These are phyloP conservation scores for Daldinia childiae DNA, from an alignment of 495 filamentous ascomycete species.

Conservation along the genomic window DNA sequence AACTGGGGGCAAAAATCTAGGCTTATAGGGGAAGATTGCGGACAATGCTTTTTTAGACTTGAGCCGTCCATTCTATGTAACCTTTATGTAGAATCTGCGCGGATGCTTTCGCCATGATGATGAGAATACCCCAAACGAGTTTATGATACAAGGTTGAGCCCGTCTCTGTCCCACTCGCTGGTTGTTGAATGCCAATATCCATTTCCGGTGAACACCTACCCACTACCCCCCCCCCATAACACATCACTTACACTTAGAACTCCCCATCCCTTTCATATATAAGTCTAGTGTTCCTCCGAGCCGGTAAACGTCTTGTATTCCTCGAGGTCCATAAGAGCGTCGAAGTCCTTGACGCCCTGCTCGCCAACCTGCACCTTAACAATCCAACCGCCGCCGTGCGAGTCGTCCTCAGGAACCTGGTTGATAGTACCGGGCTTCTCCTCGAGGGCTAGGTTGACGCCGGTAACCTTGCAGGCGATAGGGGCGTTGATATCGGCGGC, in stretches of 20 bases:
- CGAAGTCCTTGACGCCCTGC: constrained; percentile 69
- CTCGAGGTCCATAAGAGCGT: constrained; percentile 74
- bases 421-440: constrained; percentile 90
- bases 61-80: constrained; percentile 35
- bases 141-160: constrained; percentile 53
- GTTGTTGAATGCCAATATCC: constrained; percentile 40
- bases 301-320: constrained; percentile 76
- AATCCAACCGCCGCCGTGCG: constrained; percentile 89
- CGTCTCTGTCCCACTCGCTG: constrained; percentile 38
- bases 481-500: constrained; percentile 96
- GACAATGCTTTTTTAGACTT: constrained; percentile 34
- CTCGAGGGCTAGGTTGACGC: constrained; percentile 75
- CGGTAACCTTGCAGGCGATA: constrained; percentile 76
- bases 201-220: constrained; percentile 31
- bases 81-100: constrained; percentile 22
- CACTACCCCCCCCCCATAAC: neutral
- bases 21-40: neutral
- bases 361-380: constrained; percentile 82
- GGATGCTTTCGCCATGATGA: constrained; percentile 28
- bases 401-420: constrained; percentile 72
- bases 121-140: constrained; percentile 41
- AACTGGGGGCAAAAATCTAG: neutral
- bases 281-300: constrained; percentile 42
- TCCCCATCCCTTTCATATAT: neutral
- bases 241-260: neutral